Evolutionary conservation across 2,329 filamentous ascomycete genomes (phyloP).

Genomic region (Talaromyces sp.): DNA sequence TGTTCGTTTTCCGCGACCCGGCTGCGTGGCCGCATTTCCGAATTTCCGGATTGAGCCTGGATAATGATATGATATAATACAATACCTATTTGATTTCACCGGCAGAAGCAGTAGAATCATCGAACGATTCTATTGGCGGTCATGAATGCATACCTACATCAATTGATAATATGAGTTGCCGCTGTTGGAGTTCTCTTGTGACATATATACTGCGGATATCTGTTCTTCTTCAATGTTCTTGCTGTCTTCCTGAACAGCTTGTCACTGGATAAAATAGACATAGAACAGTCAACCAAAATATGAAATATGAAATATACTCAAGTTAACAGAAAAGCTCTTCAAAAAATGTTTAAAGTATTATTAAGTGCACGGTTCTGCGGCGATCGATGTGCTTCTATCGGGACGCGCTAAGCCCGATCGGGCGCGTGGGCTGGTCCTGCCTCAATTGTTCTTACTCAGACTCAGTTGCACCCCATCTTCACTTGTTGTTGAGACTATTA

Average conservation of each 20-base stretch:
- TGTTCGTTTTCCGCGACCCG: not conserved
- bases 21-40: not conserved
- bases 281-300: not conserved
- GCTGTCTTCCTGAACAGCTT: not conserved
- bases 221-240: not conserved
- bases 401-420: not conserved
- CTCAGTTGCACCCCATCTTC: not conserved
- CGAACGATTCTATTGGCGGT: too few species aligned
- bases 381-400: not conserved
- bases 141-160: too few species aligned
- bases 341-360: not conserved
- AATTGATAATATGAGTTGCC: not conserved
- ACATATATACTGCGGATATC: not conserved
- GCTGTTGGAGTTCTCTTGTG: not conserved
- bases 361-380: not conserved
- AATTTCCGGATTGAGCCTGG: not conserved
- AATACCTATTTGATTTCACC: constrained; percentile 11
- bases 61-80: constrained; percentile 4
- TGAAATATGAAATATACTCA: not conserved
- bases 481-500: not conserved
- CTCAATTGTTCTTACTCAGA: not conserved
- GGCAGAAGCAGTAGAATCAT: not conserved
- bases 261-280: not conserved
- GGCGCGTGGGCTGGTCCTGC: not conserved
- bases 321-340: not conserved